Evolutionary conservation across 306 rosid species (phyloP), one percentile per base, ranked within the genome.

Genomic region (Pachyrhizus erosus): DNA sequence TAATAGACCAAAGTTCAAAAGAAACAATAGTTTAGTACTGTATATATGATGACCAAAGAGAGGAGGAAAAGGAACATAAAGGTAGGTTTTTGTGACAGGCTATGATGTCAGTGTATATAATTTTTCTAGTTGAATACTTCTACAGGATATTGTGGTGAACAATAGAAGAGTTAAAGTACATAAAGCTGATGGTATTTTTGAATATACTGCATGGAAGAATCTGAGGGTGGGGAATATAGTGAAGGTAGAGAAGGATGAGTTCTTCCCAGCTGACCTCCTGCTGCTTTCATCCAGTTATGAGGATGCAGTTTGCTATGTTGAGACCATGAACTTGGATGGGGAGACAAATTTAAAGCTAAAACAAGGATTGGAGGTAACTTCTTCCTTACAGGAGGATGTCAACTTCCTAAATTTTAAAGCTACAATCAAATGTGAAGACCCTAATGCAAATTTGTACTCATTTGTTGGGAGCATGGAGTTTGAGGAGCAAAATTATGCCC

Each of bases 261-360:
- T n/a, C n/a, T n/a, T n/a, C n/a, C n/a, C n/a, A n/a, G n/a, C n/a
- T n/a, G n/a, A n/a, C n/a, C n/a, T n/a, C n/a, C n/a, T n/a, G n/a
- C n/a, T n/a, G n/a, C n/a, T n/a, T n/a, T n/a, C n/a, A n/a, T n/a
- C n/a, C n/a, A n/a, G n/a, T n/a, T n/a, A n/a, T n/a, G n/a, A n/a
- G n/a, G n/a, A n/a, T n/a, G n/a, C n/a, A n/a, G n/a, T n/a, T n/a
- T n/a, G n/a, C 34, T 23, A 58, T 12, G n/a, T n/a, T n/a, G n/a
- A n/a, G n/a, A n/a, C n/a, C n/a, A n/a, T n/a, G n/a, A n/a, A n/a
- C n/a, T n/a, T 58, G 17, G 66, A 58, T 11, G 66, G 66, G 34
- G 66, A 58, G 66, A 58, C 66, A 58, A 58, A 58, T 58, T 58
- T 58, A 12, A 58, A 58, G 66, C 4, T 58, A 10, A 58, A 58